A percentile compares a stretch with the other conserved stretches of the same genome.
Conservation (phyloP, 2,329 filamentous ascomycete genomes). For the Sclerotinia minor region DNA sequence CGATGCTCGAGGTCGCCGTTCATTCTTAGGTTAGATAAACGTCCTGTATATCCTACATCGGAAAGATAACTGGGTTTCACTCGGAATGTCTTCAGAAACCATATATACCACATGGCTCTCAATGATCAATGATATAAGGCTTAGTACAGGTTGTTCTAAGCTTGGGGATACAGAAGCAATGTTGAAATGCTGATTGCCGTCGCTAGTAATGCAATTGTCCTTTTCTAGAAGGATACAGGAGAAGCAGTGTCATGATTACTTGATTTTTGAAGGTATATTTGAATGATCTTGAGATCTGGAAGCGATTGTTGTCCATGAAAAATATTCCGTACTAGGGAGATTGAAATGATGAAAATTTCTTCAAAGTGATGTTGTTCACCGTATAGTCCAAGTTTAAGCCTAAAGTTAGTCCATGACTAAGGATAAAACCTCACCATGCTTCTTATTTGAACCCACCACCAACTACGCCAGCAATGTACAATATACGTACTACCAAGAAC, state of each 20-base stretch:
- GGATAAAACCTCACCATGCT: not conserved
- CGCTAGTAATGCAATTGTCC: not conserved
- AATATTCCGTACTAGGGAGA: not conserved
- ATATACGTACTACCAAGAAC: no score
- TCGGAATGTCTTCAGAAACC: not conserved
- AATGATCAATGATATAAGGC: not conserved
- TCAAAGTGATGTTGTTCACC: not conserved
- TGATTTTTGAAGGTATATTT: not conserved
- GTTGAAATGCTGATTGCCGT: slow-evolving; percentile 5
- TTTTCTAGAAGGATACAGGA: slow-evolving; percentile 1
- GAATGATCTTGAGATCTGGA: not conserved
- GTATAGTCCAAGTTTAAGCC: not conserved
- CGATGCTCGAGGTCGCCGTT: not conserved
- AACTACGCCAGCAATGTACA: no score
- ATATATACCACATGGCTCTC: not conserved
- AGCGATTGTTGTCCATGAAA: not conserved
- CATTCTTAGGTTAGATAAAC: not conserved
- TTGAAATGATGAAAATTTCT: not conserved
- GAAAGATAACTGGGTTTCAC: not conserved
- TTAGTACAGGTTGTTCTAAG: not conserved
- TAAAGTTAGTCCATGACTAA: not conserved
- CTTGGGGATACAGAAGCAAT: not conserved
- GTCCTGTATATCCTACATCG: slow-evolving; percentile 1
- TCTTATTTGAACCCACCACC: not conserved
- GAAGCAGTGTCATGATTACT: not conserved